Evolutionary conservation across 2,329 filamentous ascomycete species (phyloP), one percentile per base, ranked within the genome.

Genomic region (Colletotrichum spaethianum): DNA sequence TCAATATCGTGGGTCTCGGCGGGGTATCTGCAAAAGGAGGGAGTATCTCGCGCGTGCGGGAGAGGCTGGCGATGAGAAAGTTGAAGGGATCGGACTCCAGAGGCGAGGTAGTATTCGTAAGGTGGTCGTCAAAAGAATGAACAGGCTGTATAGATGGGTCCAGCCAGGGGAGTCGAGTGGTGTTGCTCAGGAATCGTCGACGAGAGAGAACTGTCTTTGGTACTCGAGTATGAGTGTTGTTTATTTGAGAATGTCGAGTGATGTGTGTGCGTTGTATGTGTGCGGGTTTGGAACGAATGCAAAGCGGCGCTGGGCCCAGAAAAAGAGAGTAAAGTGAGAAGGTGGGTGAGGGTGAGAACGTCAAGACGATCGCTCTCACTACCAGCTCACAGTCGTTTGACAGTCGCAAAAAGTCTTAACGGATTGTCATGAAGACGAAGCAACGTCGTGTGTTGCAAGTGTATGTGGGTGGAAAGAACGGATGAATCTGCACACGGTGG

Each of bases 401-500:
- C 70, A 55, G 48, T 44, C 31, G 36, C 31, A n/a, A 65, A 53
- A 20, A 14, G 14, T 55, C 36, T 59, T 36, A 42, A 46, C 31
- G 33, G n/a, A 28, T 65, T 64, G 69, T 69, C 65, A 69, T 59
- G 56, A 46, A 63, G 44, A 70, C 59, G 20, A 67, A 9, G 50
- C 33, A 66, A 36, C n/a, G 62, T 57, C 61, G 62, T 48, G 44
- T n/a, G 48, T 23, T 28, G 31, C 9, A 23, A 26, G 33, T n/a
- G 16, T 59, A 16, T 33, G 40, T 60, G 26, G 12, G 18, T 20
- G 48, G 63, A 72, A 75, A 70, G 73, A 74, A 74, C 14, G 73
- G 65, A 74, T 72, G 73, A 74, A 74, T 63, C 72, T 74, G 72
- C 73, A 67, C 63, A 42, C 48, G 33, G 65, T 55, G 52, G 52